Evolutionary conservation across 805 yeast species (phyloP).

Genomic region (Ogataea salicorniae): DNA sequence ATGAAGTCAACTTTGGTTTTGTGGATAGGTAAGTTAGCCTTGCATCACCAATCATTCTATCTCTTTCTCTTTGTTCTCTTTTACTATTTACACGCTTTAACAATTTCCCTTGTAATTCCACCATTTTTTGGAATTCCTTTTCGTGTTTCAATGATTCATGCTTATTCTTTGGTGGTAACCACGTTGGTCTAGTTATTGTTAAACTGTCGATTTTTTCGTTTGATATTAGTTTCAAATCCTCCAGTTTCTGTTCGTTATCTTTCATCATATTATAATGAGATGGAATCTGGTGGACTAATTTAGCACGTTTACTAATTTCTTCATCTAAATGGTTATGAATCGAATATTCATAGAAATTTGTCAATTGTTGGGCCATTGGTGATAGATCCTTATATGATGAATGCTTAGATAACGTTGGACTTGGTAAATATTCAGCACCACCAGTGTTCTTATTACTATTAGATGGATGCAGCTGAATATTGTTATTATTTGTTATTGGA

Average conservation of each 20-base stretch:
- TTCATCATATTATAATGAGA: constrained; percentile 28
- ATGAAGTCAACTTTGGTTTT: constrained; percentile 21
- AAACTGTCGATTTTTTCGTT: constrained; percentile 51
- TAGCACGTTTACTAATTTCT: constrained; percentile 34
- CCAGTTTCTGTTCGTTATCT: constrained; percentile 39
- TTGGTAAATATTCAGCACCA: constrained; percentile 7
- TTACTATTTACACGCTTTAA: constrained; percentile 28
- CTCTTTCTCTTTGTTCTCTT: constrained; percentile 30
- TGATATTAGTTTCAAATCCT: constrained; percentile 56
- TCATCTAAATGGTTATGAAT: constrained; percentile 31
- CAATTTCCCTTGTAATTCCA: constrained; percentile 29
- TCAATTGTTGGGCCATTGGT: constrained; percentile 35
- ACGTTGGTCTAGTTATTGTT: constrained; percentile 62
- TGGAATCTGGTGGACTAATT: constrained; percentile 34
- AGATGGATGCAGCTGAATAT: no score
- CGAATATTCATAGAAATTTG: constrained; percentile 37
- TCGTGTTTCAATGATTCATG: constrained; percentile 53
- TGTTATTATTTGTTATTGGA: no score
- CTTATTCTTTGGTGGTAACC: constrained; percentile 62
- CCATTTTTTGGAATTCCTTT: constrained; percentile 41
- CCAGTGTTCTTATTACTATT: background rate
- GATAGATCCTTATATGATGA: constrained; percentile 26
- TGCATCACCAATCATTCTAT: constrained; percentile 30
- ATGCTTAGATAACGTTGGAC: constrained; percentile 24
- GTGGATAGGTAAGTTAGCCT: constrained; percentile 27